Base-by-base conservation (phyloP, 2,329 filamentous ascomycete genomes). In the Macrophomina tecta region DNA sequence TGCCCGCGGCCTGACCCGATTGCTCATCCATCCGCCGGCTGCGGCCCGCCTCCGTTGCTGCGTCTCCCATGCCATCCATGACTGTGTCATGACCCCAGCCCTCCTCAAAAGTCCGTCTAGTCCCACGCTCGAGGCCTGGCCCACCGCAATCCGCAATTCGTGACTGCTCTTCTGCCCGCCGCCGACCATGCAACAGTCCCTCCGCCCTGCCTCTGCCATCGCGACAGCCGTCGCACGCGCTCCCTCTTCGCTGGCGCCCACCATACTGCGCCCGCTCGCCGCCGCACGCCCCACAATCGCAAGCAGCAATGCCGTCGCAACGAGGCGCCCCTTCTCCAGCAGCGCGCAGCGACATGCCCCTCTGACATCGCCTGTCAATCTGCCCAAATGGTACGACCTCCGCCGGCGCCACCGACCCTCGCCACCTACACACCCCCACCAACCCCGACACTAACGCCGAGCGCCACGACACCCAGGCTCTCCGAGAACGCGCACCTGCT, bases 401-500 rank as follows among this genome's bases (percentile, higher is more conserved):
- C 1, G 53, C 58, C 36, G 36, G 18, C 34, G 18, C 18, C 30
- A 45, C 6, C 52, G 18, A n/a, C 60, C 16, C 9, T n/a, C 9
- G 28, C 60, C 7, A 46, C 40, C 48, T 12, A 30, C 23, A 49
- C n/a, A 23, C 23, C 23, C 23, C 23, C 23, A 23, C 23, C 23
- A 23, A 23, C 23, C 23, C 23, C 23, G 23, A 23, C 23, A 23
- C 23, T 23, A 23, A 23, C 23, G 23, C 3, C 23, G 23, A 23
- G 23, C 23, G 23, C 23, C 23, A 23, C 32, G 5, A 28, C 14
- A 5, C 7, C 7, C 6, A 97, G 94, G 94, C 89, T 99, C 48
- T 86, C 92, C 74, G 88, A 94, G 77, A 98, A 98, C 80, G 90
- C 91, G 0, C 94, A 98, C 77, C 89, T 98, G 69, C 88, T 97